Conservation (phyloP, 139 green algal genomes). For the Edaphochlamys debaryana region DNA sequence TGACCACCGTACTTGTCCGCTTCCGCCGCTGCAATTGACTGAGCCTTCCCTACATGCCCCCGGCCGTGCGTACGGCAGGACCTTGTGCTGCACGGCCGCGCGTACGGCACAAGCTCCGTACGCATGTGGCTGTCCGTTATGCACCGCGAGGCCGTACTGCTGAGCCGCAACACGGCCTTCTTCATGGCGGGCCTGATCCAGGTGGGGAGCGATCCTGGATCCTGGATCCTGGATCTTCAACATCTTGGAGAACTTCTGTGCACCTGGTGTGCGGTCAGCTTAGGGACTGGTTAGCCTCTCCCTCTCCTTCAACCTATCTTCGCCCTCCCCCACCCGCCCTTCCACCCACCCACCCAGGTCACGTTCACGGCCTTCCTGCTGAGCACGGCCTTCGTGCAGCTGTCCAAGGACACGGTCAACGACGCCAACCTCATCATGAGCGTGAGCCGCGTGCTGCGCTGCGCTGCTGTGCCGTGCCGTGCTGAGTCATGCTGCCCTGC, state of each 20-base stretch:
- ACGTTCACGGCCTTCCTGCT: slow-evolving; percentile 48
- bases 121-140: neutral
- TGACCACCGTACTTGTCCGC: too few relatives aligned
- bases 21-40: too few relatives aligned
- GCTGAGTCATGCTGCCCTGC: too few relatives aligned
- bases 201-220: neutral
- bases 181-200: slow-evolving; percentile 19
- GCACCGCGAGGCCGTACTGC: slow-evolving; percentile 11
- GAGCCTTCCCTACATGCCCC: too few relatives aligned
- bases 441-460: too few relatives aligned
- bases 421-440: slow-evolving; percentile 41
- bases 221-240: neutral
- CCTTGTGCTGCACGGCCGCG: slow-evolving; percentile 10
- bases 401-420: neutral
- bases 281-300: too few relatives aligned
- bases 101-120: neutral
- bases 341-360: slow-evolving; percentile 7
- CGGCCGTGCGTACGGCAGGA: too few relatives aligned
- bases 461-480: too few relatives aligned
- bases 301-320: too few relatives aligned
- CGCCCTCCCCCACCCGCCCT: too few relatives aligned
- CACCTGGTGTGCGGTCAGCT: too few relatives aligned
- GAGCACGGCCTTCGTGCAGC: slow-evolving; percentile 49
- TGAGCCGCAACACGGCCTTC: neutral
- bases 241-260: too few relatives aligned